Conservation (phyloP, 257 asterid species). For the Lithospermum erythrorhizon region DNA sequence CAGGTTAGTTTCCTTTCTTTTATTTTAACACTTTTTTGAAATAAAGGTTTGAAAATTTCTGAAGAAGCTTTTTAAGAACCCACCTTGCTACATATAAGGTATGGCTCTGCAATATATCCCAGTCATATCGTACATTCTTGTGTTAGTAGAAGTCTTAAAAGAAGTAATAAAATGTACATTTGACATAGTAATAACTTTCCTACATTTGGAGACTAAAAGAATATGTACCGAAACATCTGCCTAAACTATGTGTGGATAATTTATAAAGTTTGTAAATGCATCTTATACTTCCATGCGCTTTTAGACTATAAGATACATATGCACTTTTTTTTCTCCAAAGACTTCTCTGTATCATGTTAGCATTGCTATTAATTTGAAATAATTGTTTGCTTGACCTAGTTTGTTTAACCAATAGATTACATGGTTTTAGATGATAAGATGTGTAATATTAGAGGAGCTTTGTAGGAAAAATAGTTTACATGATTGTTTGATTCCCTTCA, state of each 20-base stretch:
- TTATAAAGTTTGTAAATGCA: neutral
- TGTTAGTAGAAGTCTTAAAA: neutral
- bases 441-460: neutral
- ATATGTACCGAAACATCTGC: neutral
- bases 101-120: too few species aligned
- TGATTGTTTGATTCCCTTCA: neutral
- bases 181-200: too few species aligned
- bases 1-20: constrained; percentile 30
- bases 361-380: neutral
- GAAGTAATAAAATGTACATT: neutral
- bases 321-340: neutral
- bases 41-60: too few species aligned
- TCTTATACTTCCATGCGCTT: neutral
- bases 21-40: neutral
- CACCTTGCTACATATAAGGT: neutral
- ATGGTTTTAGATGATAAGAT: neutral
- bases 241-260: too few species aligned
- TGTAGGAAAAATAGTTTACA: neutral
- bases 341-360: neutral
- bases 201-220: too few species aligned
- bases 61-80: neutral
- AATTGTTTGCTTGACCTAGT: neutral
- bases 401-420: neutral
- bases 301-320: neutral
- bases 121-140: neutral